phyloP scores from a whole-genome alignment of 495 filamentous ascomycete genomes.

The Penicillium ochrochloron region DNA sequence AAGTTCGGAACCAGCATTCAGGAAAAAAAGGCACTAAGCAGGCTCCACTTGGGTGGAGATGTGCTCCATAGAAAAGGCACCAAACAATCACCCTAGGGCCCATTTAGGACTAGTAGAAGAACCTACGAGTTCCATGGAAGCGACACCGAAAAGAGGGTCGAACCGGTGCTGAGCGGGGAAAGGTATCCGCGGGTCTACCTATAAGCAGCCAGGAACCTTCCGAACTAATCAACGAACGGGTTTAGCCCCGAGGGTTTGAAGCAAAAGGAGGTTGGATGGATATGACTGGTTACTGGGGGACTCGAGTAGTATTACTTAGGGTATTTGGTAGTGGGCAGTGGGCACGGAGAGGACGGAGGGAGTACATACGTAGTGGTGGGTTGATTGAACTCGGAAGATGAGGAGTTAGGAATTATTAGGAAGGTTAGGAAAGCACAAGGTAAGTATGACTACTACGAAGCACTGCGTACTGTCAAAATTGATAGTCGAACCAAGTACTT shows the following conservation, averaged over 20 bases:
- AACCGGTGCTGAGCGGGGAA: constrained; percentile 10
- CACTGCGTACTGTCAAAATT: background rate
- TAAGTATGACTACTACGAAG: background rate
- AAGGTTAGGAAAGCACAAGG: background rate
- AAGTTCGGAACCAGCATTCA: background rate
- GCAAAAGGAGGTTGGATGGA: background rate
- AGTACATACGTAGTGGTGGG: background rate
- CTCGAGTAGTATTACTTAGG: background rate
- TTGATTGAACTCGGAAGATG: background rate
- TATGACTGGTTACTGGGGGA: background rate
- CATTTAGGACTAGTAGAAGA: background rate
- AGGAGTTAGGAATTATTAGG: background rate
- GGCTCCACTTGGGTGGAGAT: background rate
- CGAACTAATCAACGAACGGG: constrained; percentile 1
- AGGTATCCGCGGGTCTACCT: background rate
- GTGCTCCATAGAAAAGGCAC: background rate
- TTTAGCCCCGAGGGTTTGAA: background rate
- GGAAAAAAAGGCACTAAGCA: constrained; percentile 5
- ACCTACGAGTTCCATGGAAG: constrained; percentile 13
- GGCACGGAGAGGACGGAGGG: background rate
- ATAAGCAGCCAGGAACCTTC: constrained; percentile 9
- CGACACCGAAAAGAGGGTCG: constrained; percentile 12
- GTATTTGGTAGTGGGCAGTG: background rate
- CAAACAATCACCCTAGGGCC: background rate
- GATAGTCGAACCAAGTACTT: background rate